Conservation (phyloP, 106 monocot species). For the Ottelia alismoides region DNA sequence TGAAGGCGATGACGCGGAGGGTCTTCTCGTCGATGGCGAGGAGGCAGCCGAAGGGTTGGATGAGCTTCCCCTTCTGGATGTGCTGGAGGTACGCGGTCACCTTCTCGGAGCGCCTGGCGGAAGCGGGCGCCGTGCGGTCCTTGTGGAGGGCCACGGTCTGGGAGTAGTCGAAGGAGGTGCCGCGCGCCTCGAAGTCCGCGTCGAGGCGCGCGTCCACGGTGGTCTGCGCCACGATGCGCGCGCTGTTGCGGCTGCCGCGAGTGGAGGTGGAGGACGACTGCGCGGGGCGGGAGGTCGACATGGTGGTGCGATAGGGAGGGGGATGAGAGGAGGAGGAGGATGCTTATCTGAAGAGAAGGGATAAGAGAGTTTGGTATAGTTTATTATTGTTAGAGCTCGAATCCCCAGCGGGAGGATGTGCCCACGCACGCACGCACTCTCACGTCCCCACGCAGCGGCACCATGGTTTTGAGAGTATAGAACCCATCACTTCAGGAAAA, state of each 20-base stretch:
- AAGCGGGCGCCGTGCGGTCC: conserved; percentile 1
- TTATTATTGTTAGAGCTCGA: too few species aligned
- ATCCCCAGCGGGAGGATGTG: too few species aligned
- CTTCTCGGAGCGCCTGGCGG: conserved; percentile 24
- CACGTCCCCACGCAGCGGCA: too few species aligned
- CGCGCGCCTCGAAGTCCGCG: conserved; percentile 54
- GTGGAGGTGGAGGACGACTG: conserved; percentile 38
- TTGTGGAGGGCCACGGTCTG: conserved; percentile 25
- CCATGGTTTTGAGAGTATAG: too few species aligned
- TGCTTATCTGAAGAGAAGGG: too few species aligned
- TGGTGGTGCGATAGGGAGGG: too few species aligned
- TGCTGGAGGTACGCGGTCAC: conserved; percentile 80
- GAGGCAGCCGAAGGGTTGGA: conserved; percentile 90
- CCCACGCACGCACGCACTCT: too few species aligned
- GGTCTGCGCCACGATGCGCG: conserved; percentile 75
- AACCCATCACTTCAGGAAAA: too few species aligned
- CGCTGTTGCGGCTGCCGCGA: conserved; percentile 47
- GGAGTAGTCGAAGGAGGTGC: conserved; percentile 67
- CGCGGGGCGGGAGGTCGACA: conserved; percentile 42
- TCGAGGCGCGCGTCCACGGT: conserved; percentile 66
- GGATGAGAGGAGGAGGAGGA: too few species aligned
- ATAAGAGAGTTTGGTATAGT: too few species aligned
- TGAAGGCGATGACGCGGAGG: conserved; percentile 60
- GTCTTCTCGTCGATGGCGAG: conserved; percentile 69
- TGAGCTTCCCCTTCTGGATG: conserved; percentile 67